Evolutionary conservation across 495 filamentous ascomycete species (phyloP).

Genomic region (Amniculicola lignicola): DNA sequence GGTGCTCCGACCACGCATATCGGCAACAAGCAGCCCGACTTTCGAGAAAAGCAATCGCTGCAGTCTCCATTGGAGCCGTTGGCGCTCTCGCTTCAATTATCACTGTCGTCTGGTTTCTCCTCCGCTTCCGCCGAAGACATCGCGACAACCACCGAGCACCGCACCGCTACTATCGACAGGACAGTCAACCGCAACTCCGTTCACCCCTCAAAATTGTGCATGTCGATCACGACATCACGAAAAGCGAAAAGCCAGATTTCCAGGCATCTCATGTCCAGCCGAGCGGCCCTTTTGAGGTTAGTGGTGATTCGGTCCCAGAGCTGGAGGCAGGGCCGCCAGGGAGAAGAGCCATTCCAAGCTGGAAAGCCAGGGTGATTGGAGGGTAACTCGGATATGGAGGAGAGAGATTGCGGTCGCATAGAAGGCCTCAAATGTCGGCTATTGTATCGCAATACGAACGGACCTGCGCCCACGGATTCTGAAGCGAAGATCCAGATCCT

Average conservation of each 20-base stretch:
- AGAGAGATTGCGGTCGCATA: too few species aligned
- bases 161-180: too few species aligned
- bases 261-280: background rate
- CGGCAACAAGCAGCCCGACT: background rate
- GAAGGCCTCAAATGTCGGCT: too few species aligned
- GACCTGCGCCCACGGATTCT: too few species aligned
- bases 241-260: background rate
- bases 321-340: background rate
- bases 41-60: background rate
- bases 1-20: background rate
- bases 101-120: background rate
- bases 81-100: background rate
- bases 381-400: too few species aligned
- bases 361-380: too few species aligned
- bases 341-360: conserved; percentile 3
- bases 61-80: background rate
- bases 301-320: conserved; percentile 4
- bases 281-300: conserved; percentile 5
- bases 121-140: background rate
- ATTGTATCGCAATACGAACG: too few species aligned
- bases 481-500: too few species aligned
- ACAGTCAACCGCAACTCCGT: too few species aligned
- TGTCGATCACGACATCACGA: background rate
- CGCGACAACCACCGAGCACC: background rate
- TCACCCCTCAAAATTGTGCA: background rate